Conservation (phyloP, 176 grass and related monocot species). For the Coix lacrymajobi region DNA sequence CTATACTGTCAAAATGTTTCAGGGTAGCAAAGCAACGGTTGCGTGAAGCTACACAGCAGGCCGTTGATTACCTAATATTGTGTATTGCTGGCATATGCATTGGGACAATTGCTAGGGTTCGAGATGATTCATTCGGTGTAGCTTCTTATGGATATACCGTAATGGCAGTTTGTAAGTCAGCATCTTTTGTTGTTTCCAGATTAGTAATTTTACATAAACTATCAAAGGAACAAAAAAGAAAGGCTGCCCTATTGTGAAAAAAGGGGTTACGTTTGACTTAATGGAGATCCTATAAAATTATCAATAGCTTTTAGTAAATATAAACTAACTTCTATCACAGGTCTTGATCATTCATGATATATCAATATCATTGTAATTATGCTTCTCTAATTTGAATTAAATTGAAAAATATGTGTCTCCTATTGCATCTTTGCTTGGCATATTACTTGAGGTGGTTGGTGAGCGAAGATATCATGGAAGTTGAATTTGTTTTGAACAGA, state of each 20-base stretch:
- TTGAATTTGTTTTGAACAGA: background rate
- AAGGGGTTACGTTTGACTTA: background rate
- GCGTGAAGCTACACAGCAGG: constrained; percentile 50
- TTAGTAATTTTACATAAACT: constrained; percentile 19
- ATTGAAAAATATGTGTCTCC: background rate
- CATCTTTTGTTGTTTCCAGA: constrained; percentile 3
- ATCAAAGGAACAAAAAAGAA: background rate
- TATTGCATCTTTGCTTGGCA: background rate
- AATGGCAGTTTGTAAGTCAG: constrained; percentile 76
- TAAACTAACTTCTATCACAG: background rate
- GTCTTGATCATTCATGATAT: background rate
- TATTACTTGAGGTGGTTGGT: background rate
- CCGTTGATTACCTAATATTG: constrained; percentile 65
- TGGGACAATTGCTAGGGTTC: constrained; percentile 59
- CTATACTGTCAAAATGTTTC: constrained; percentile 30
- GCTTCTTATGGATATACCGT: constrained; percentile 66
- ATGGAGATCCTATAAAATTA: background rate
- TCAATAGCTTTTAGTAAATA: background rate
- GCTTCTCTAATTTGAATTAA: background rate
- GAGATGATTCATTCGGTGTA: constrained; percentile 53
- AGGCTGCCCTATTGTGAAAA: background rate
- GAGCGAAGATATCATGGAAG: background rate
- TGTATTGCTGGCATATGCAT: constrained; percentile 72
- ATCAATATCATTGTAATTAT: background rate
- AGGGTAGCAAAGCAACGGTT: constrained; percentile 63